Base-by-base conservation (phyloP, 495 filamentous ascomycete species). In the Trichoderma gamsii region DNA sequence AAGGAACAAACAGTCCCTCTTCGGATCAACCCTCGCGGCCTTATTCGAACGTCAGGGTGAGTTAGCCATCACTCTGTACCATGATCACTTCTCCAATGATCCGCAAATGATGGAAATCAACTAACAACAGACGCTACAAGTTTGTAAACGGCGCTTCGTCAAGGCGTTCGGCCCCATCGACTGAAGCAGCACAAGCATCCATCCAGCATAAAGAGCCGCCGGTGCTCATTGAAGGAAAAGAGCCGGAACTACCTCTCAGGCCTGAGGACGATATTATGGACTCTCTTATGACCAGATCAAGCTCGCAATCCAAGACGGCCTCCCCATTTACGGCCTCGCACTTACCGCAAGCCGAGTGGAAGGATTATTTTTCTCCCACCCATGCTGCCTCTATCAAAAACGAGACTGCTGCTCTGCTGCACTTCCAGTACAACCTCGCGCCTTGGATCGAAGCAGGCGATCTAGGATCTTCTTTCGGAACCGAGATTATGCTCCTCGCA, bases 391-490 rank as follows among this genome's bases (percentile, higher is more conserved):
- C 56, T 21, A 13, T 61, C 25, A 61, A 61, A 18, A 61, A 61
- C 25, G 56, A 61, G 12, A 32, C 56, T 61, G 56, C 56, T 9
- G 13, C 56, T 16, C 25, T 61, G 25, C 56, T 61, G 27, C 56
- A 61, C 7, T 61, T 61, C 18, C 56, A 18, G 25, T 61, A 61
- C 27, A 61, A 61, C 27, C 23, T 61, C 25, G 56, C 56, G 12
- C 56, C 56, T 21, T 61, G 56, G 56, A 32, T 61, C 27, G 56
- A 61, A 32, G 56, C 56, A 3, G 56, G 56, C 9, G 56, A 61
- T 21, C 2, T 61, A 32, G 56, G 56, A 25, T 61, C 56, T 18
- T 32, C 56, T 2, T 61, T 61, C 35, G 56, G 56, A 32, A 61
- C 56, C 8, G 56, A 61, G 9, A 21, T 61, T 1, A 61, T 61